Base-by-base conservation (phyloP, 192 early-diverging fungal genomes). In the Backusella tarrabulga region DNA sequence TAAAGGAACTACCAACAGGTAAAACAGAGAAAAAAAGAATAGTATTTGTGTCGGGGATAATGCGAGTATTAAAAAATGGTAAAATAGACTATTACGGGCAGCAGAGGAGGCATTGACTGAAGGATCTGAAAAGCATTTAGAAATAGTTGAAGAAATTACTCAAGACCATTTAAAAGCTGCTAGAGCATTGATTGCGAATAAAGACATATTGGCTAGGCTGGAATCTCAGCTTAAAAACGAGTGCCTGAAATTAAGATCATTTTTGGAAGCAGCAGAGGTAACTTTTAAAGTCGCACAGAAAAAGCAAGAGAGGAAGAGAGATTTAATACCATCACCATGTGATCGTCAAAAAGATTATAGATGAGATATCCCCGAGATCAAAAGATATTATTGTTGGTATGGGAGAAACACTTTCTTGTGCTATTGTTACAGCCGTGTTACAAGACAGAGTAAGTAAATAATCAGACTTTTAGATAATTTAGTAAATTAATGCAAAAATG, bases 351-450 rank as follows among this genome's bases (percentile, higher is more conserved):
- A 67, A 82, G 81, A 95, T 94, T 67, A 95, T 97, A 81, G 93
- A 94, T 76, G 96, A 97, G 79, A 92, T 97, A 6, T 97, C 96
- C 56, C 95, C 96, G 50, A 88, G 93, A 76, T 97, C 96, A n/a
- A 85, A 91, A 74, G 96, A 97, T 84, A 88, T 97, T 74, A 95
- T 97, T 56, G 87, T 97, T 54, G 91, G 92, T 34, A 90, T 90
- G 12, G 96, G 96, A 74, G 96, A 97, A 84, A 95, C 92, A 80
- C 86, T 97, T 7, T 92, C 96, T 8, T 95, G 95, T 46, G 84
- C 88, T 32, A 89, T 95, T 34, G 93, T 97, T 68, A 86, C 95
- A 0, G 90, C 93, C 2, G 84, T 94, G 4, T 81, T 97, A 41
- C 85, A 87, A 41, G 88, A 91, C 34, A 73, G 73, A 63, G 80